These are phyloP conservation scores for Mycena alexandri DNA, from an alignment of 768 basidiomycete genomes.

Conservation along the genomic window DNA sequence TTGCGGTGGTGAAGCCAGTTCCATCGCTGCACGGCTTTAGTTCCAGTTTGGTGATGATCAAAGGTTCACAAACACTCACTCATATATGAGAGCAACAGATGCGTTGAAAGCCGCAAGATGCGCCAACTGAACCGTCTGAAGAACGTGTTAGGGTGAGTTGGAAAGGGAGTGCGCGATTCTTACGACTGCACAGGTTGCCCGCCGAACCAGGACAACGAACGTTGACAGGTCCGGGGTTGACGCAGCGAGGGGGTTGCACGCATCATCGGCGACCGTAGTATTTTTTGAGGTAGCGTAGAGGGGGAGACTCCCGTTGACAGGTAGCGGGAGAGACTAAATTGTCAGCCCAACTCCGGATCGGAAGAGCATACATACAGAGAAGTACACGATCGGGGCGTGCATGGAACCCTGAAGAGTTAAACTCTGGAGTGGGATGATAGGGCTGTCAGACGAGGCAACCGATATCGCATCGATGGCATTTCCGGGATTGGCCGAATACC, in stretches of 20 bases:
- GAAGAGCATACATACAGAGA: conserved; percentile 40
- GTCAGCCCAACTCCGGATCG: not conserved
- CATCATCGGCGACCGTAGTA: conserved; percentile 63
- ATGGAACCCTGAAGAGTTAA: conserved; percentile 63
- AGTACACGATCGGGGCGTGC: conserved; percentile 68
- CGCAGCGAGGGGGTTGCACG: conserved; percentile 8
- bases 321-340: conserved; percentile 55
- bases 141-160: not conserved
- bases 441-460: conserved; percentile 68
- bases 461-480: conserved; percentile 68
- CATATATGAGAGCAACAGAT: conserved; percentile 63
- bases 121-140: conserved; percentile 53
- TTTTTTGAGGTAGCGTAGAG: conserved; percentile 73
- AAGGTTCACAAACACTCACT: conserved; percentile 51
- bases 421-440: conserved; percentile 68
- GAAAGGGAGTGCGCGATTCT: not conserved
- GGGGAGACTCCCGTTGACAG: conserved; percentile 59
- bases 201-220: not conserved
- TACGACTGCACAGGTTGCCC: not conserved
- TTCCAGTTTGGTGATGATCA: conserved; percentile 3
- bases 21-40: conserved; percentile 56
- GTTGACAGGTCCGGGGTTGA: conserved; percentile 40
- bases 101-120: conserved; percentile 70
- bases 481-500: conserved; percentile 69
- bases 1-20: conserved; percentile 57